Percentiles rank a stretch among this genome's conserved stretches.
phyloP scores from a whole-genome alignment of 352 stramenopile species.

The Aphanomyces euteiches region DNA sequence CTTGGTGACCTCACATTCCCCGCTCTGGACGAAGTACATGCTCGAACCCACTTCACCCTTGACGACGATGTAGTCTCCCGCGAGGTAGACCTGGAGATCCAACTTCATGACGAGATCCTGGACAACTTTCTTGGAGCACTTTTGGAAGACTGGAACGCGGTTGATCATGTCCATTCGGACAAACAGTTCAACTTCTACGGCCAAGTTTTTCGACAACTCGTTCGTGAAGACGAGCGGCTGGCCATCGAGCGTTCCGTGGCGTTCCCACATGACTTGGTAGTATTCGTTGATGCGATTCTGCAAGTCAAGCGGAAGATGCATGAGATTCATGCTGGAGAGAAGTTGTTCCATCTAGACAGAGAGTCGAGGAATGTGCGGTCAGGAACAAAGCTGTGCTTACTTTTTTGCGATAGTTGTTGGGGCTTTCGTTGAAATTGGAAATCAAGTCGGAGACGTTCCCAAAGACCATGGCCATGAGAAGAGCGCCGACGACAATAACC shows the following conservation, averaged over 20 bases:
- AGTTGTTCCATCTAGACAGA: conserved; percentile 47
- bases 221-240: conserved; percentile 69
- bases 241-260: conserved; percentile 72
- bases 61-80: conserved; percentile 80
- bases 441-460: conserved; percentile 85
- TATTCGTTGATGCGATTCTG: conserved; percentile 83
- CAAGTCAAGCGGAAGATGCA: conserved; percentile 70
- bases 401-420: conserved; percentile 81
- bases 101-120: conserved; percentile 82
- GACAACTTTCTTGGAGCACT: conserved; percentile 72
- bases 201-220: conserved; percentile 72
- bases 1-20: conserved; percentile 77
- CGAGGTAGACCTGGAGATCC: conserved; percentile 81
- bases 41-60: conserved; percentile 77
- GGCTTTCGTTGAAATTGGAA: conserved; percentile 83
- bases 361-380: not conserved
- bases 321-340: conserved; percentile 79
- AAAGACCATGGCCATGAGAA: conserved; percentile 84
- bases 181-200: conserved; percentile 80
- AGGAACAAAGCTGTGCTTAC: not conserved
- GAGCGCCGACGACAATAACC: conserved; percentile 62
- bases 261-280: conserved; percentile 83
- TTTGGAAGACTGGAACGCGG: conserved; percentile 78
- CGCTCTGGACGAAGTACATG: conserved; percentile 87
- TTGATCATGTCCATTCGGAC: conserved; percentile 87